These are phyloP conservation scores for Metschnikowia amazonensis DNA, from an alignment of 805 yeast species.

Conservation along the genomic window DNA sequence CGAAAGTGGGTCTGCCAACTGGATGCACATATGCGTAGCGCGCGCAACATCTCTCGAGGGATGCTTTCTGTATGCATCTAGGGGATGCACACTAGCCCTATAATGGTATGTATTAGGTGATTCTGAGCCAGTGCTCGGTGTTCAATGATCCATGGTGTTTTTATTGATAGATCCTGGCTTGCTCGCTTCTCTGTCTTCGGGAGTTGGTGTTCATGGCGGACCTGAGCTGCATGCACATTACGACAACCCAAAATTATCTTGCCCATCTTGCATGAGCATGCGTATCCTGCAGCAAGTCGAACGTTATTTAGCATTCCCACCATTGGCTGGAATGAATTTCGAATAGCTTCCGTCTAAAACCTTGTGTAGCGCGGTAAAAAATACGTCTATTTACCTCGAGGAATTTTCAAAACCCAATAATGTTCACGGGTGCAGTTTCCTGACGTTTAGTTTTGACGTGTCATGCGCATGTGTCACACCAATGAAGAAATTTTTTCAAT, in stretches of 20 bases:
- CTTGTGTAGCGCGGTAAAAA: not conserved
- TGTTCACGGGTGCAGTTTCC: too few species aligned
- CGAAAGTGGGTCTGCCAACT: not conserved
- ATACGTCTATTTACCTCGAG: not conserved
- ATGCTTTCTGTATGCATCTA: not conserved
- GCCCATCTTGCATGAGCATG: constrained; percentile 2
- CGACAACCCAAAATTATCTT: constrained; percentile 1
- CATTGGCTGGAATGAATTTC: not conserved
- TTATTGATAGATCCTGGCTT: not conserved
- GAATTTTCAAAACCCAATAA: not conserved
- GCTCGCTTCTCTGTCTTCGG: not conserved
- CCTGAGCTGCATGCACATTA: not conserved
- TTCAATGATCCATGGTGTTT: not conserved
- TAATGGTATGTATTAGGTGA: not conserved
- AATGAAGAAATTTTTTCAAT: constrained; percentile 1
- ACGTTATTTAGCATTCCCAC: not conserved
- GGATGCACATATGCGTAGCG: constrained; percentile 1
- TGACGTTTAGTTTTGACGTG: not conserved
- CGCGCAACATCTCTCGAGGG: not conserved
- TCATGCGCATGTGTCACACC: not conserved
- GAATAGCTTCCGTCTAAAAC: too few species aligned
- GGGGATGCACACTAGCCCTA: not conserved
- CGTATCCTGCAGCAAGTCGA: not conserved
- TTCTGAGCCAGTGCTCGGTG: not conserved
- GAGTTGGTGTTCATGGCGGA: not conserved